Percentiles rank a stretch among this genome's conserved stretches.
phyloP scores from a whole-genome alignment of 2,329 filamentous ascomycete species.

The Sclerotinia spermophila region DNA sequence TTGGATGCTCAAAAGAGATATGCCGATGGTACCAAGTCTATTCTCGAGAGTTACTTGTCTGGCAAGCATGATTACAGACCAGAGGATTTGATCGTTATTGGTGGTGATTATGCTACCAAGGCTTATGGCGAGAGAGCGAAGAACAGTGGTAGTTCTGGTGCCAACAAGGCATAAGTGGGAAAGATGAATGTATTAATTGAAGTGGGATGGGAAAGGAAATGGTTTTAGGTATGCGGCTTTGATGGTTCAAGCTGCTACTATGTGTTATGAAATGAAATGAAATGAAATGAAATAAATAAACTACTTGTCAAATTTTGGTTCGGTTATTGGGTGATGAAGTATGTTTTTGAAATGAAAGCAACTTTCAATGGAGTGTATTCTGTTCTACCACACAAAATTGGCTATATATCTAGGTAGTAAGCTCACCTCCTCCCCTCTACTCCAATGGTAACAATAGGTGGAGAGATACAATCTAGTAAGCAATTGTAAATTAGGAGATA shows the following conservation, averaged over 20 bases:
- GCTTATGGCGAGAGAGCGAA: conserved; percentile 39
- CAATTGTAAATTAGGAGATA: too few species aligned
- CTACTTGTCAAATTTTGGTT: neutral
- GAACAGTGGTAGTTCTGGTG: conserved; percentile 15
- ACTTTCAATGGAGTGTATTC: too few species aligned
- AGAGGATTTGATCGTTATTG: conserved; percentile 85
- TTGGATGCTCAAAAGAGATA: conserved; percentile 95
- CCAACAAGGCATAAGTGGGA: conserved; percentile 9
- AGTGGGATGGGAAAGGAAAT: neutral
- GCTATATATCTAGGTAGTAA: too few species aligned
- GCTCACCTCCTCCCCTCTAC: too few species aligned
- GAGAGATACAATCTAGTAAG: too few species aligned
- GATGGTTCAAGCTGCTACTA: neutral
- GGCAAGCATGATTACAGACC: conserved; percentile 84
- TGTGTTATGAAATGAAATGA: neutral
- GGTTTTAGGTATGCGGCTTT: neutral
- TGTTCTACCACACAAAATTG: too few species aligned
- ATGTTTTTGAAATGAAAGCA: too few species aligned
- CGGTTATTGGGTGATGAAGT: neutral
- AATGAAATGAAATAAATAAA: neutral
- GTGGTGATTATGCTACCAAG: conserved; percentile 92
- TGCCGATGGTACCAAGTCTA: conserved; percentile 80
- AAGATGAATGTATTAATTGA: neutral
- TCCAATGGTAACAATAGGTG: too few species aligned
- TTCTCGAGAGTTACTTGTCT: conserved; percentile 85